Evolutionary conservation across 148 eudicot species (phyloP).

Genomic region (Agrostemma githago): DNA sequence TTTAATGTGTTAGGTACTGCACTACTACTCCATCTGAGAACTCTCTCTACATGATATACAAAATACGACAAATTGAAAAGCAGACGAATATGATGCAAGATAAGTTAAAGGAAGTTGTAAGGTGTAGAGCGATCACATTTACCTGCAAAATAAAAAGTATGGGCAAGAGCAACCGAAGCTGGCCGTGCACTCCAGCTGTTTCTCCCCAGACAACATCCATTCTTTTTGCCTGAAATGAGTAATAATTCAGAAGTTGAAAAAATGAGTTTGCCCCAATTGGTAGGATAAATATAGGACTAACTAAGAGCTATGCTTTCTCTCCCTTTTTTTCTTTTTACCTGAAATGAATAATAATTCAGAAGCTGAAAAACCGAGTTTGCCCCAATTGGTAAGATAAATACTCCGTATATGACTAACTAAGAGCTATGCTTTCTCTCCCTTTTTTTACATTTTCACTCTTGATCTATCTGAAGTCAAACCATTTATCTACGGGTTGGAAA

Average conservation of each 20-base stretch:
- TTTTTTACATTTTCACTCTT: not conserved
- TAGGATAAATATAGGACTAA: not conserved
- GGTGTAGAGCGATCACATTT: not conserved
- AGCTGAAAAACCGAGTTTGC: not conserved
- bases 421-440: not conserved
- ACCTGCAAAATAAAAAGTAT: slow-evolving; percentile 54
- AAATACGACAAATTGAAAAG: not conserved
- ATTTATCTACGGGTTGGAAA: not conserved
- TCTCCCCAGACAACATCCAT: slow-evolving; percentile 62
- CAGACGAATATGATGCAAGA: not conserved
- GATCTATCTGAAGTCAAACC: not conserved
- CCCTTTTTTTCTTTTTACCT: slow-evolving; percentile 39
- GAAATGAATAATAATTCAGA: slow-evolving; percentile 20
- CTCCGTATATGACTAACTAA: not conserved
- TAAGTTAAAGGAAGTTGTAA: not conserved
- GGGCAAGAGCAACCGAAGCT: slow-evolving; percentile 42
- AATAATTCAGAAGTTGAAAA: not conserved
- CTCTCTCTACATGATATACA: not conserved
- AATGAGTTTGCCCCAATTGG: slow-evolving; percentile 1
- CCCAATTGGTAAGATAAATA: not conserved
- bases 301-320: not conserved
- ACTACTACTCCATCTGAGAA: not conserved
- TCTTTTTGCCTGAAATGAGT: slow-evolving; percentile 41
- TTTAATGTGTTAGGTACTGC: not conserved
- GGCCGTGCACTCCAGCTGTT: slow-evolving; percentile 51